Base-by-base conservation (phyloP, 805 yeast genomes). In the Starmerella etchellsii region DNA sequence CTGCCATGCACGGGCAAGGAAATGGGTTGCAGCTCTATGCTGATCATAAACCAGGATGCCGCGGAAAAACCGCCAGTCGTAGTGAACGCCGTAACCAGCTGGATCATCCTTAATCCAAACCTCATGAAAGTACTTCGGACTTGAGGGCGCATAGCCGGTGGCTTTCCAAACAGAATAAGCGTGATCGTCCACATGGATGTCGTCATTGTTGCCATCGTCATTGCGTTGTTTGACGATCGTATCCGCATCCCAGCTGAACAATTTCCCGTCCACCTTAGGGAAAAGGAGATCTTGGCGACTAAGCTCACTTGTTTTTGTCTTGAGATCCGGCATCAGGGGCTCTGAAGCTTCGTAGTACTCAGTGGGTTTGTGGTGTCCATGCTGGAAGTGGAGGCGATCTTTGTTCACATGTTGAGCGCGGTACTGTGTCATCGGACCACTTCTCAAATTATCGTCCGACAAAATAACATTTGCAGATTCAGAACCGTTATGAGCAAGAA, bases 21-120 rank as follows among this genome's bases (percentile, higher is more conserved):
- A 64, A 46, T 71, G 74, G 47, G 74, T 60, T 3, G 73, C 67
- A 14, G 68, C 72, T 46, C 62, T 57, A 46, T 67, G 67, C 36
- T 60, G 62, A 31, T 59, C 52, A 34, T 60, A 61, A 24, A 55
- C 52, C 22, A 68, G 56, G 28, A 66, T 60, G 36, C 59, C 56
- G 48, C 66, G 68, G 65, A 76, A 78, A 49, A 75, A 77, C 42
- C 82, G 65, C 80, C 81, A 76, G 55, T 78, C 84, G 51, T 75
- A 76, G 43, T 63, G 67, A 26, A 50, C 44, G 19, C 63, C 65
- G 24, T 47, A 42, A 6, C 47, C 47, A 3, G 19, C 32, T 13
- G 40, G 41, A 29, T 48, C 52, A 14, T 41, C 37, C 9, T 24
- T 15, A 13, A 48, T 34, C 25, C 26, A 21, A n/a, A 41, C 47